These are phyloP conservation scores for Blastocystis sp. DNA, from an alignment of 352 stramenopile species.

Conservation along the genomic window DNA sequence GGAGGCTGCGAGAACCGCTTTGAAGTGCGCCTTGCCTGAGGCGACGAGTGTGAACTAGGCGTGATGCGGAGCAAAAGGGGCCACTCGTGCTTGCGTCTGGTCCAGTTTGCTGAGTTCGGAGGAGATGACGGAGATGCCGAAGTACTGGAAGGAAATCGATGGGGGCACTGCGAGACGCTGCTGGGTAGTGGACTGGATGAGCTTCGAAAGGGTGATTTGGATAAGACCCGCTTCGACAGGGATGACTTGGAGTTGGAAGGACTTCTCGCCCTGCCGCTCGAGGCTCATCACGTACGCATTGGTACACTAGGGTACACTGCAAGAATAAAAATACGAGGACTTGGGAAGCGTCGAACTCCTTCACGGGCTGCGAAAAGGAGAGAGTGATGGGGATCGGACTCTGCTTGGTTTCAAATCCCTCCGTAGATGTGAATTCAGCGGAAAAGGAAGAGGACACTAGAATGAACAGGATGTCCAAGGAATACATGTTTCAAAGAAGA, in stretches of 20 bases:
- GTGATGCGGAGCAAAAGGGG: not conserved
- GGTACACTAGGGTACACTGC: not conserved
- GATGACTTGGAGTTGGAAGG: constrained; percentile 4
- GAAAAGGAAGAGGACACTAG: constrained; percentile 25
- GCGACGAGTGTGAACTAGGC: not conserved
- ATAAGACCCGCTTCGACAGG: not conserved
- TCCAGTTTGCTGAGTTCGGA: constrained; percentile 9
- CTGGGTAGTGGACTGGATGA: constrained; percentile 5
- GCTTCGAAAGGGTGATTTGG: constrained; percentile 23
- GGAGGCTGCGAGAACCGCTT: not conserved
- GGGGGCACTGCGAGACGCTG: not conserved
- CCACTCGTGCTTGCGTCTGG: constrained; percentile 20
- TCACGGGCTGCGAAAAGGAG: constrained; percentile 18
- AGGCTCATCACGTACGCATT: not conserved
- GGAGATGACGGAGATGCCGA: constrained; percentile 3
- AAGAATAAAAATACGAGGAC: constrained; percentile 3
- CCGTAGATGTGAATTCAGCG: not conserved
- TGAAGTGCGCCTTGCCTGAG: not conserved
- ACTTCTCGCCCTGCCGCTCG: not conserved
- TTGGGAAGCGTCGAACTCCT: constrained; percentile 3
- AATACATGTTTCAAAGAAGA: not conserved
- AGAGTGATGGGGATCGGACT: constrained; percentile 28
- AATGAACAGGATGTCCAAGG: not conserved
- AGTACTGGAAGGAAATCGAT: constrained; percentile 45
- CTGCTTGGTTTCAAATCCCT: constrained; percentile 1